phyloP scores from a whole-genome alignment of 2,329 filamentous ascomycete species.

The Teratosphaeriaceae sp. region DNA sequence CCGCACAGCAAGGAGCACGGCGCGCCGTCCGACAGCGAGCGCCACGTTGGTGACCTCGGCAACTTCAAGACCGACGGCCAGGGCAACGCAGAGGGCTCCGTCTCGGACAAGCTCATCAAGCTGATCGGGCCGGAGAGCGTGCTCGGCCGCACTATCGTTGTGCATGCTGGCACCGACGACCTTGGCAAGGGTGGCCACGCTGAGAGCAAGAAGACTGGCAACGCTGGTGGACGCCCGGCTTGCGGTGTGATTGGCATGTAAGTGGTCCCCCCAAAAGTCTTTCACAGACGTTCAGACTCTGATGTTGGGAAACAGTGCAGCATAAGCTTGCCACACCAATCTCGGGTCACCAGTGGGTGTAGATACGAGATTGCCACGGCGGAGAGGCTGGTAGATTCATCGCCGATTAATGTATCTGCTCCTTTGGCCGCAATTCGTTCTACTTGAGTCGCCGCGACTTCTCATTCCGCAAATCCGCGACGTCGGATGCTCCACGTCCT shows the following conservation, averaged over 20 bases:
- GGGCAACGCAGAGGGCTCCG: conserved; percentile 79
- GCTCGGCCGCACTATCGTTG: conserved; percentile 90
- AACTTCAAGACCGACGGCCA: conserved; percentile 94
- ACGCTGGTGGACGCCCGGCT: conserved; percentile 86
- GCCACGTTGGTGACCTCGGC: conserved; percentile 95
- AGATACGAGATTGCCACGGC: not conserved
- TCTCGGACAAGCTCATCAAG: conserved; percentile 80
- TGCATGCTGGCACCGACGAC: conserved; percentile 93
- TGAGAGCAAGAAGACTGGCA: conserved; percentile 98
- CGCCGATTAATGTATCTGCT: too few species aligned
- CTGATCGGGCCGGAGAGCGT: conserved; percentile 93
- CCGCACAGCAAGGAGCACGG: conserved; percentile 89
- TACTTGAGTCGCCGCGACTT: too few species aligned
- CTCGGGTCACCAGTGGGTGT: not conserved
- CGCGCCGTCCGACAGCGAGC: conserved; percentile 70
- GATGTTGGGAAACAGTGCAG: not conserved
- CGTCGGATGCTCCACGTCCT: too few species aligned
- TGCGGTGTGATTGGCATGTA: conserved; percentile 57
- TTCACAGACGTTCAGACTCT: not conserved
- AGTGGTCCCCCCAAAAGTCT: not conserved
- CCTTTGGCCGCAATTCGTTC: too few species aligned
- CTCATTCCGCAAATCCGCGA: too few species aligned
- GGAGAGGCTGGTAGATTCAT: too few species aligned
- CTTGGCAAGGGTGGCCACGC: conserved; percentile 87
- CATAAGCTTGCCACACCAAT: conserved; percentile 1